Evolutionary conservation across 2,329 filamentous ascomycete genomes (phyloP).

Genomic region (Cytospora schulzeri): DNA sequence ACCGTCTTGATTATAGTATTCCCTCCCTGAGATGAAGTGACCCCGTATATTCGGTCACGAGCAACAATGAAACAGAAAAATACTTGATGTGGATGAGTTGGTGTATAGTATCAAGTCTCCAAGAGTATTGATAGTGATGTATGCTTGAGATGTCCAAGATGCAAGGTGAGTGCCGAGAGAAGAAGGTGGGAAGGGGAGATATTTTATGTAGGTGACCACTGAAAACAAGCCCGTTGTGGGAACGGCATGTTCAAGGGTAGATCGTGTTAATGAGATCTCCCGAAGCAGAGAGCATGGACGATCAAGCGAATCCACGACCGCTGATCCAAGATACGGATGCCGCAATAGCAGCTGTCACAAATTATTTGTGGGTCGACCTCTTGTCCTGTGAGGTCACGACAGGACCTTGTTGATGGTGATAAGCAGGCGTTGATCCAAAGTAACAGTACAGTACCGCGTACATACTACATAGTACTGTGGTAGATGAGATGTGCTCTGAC

Average conservation of each 20-base stretch:
- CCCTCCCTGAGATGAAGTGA: slow-evolving; percentile 25
- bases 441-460: slow-evolving; percentile 20
- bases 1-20: slow-evolving; percentile 22
- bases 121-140: slow-evolving; percentile 21
- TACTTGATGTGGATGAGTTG: slow-evolving; percentile 13
- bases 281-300: slow-evolving; percentile 43
- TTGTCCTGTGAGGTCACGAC: slow-evolving; percentile 35
- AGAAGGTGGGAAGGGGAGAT: slow-evolving; percentile 41
- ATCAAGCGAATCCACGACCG: slow-evolving; percentile 54
- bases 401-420: slow-evolving; percentile 43
- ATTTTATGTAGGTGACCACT: slow-evolving; percentile 44
- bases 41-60: slow-evolving; percentile 29
- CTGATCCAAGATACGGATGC: slow-evolving; percentile 47
- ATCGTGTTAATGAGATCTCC: slow-evolving; percentile 36
- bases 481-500: slow-evolving; percentile 41
- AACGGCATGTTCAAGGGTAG: slow-evolving; percentile 29
- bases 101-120: slow-evolving; percentile 13
- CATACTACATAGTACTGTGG: neutral
- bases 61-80: slow-evolving; percentile 16
- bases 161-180: slow-evolving; percentile 24
- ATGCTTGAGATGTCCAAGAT: slow-evolving; percentile 34
- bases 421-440: slow-evolving; percentile 35
- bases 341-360: slow-evolving; percentile 55
- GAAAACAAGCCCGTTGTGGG: slow-evolving; percentile 28
- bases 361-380: slow-evolving; percentile 53